Base-by-base conservation (phyloP, 2,329 filamentous ascomycete genomes). In the Trichoderma asperellum region DNA sequence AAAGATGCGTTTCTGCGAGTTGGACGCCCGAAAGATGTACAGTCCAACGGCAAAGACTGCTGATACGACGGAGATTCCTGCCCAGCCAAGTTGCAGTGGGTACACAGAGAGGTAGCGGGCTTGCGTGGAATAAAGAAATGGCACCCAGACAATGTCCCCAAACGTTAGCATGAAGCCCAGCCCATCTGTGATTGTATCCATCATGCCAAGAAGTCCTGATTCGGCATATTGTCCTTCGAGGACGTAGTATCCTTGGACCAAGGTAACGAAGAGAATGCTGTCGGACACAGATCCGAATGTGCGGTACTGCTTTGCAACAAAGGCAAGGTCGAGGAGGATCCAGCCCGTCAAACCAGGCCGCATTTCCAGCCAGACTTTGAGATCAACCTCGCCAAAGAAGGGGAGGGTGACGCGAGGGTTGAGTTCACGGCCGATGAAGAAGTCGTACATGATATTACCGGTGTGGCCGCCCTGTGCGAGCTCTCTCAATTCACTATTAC, bases 1-100 rank as follows among this genome's bases (percentile, higher is more conserved):
- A 88, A 97, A 97, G n/a, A 87, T 86, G 80, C 96, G 95, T 87
- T 97, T 97, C 81, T 97, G 90, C 78, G 89, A 92, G 84, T 97
- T 97, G 76, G 92, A 88, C 14, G 91, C 83, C 69, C 94, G 93
- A 89, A 97, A 97, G 77, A 97, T 93, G 77, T 88, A 90, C 79
- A 95, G 93, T 7, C 93, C 94, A 0, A 86, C 76, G 0, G 84
- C 83, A 58, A 94, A 89, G 6, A 94, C 84, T 2, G 83, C 83
- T 24, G 90, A 80, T 14, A 96, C 89, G 10, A 84, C 85, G 0
- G 85, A 79, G 14, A 92, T 83, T 10, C 91, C 92, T 7, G 81
- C 73, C 64, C 86, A 81, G 2, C 93, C 93, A 3, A 97, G 87
- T 11, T 89, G 84, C 11, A 94, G 84, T 0, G 94, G 94, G 78